A percentile compares a stretch with the other conserved stretches of the same genome.
phyloP scores from a whole-genome alignment of 441 rosid genomes.

The Populus hybrid region DNA sequence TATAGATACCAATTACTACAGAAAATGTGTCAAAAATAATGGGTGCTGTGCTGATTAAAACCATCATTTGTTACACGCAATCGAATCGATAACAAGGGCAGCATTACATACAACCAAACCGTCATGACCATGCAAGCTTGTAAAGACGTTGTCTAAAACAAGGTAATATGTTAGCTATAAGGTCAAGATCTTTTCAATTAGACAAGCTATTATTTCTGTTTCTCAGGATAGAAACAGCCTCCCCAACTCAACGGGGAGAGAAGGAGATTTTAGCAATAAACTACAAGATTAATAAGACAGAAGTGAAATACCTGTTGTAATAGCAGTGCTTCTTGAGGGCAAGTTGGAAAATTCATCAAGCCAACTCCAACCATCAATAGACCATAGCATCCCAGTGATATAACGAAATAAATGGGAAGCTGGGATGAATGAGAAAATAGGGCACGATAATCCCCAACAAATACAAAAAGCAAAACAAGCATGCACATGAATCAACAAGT shows the following conservation, averaged over 20 bases:
- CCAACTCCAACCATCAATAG: slow-evolving; percentile 90
- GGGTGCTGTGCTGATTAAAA: too few species aligned
- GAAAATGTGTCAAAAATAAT: too few species aligned
- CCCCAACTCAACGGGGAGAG: not conserved
- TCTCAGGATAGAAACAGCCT: not conserved
- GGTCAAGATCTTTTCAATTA: too few species aligned
- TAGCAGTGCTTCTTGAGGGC: slow-evolving; percentile 79
- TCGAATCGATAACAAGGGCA: too few species aligned
- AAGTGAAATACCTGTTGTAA: slow-evolving; percentile 61
- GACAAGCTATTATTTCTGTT: too few species aligned
- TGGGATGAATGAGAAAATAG: slow-evolving; percentile 16
- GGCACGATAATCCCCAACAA: not conserved
- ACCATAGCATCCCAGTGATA: slow-evolving; percentile 91
- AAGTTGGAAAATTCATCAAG: slow-evolving; percentile 79
- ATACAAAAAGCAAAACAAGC: not conserved
- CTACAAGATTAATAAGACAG: not conserved
- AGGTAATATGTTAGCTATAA: too few species aligned
- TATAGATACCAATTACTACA: too few species aligned
- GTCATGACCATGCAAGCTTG: not conserved
- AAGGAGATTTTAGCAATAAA: not conserved
- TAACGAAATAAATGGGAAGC: slow-evolving; percentile 73
- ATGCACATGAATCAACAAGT: not conserved
- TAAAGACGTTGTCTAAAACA: not conserved
- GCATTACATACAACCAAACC: too few species aligned
- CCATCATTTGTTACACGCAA: too few species aligned